These are phyloP conservation scores for Hypericum perforatum DNA, from an alignment of 345 rosid genomes.

Conservation along the genomic window DNA sequence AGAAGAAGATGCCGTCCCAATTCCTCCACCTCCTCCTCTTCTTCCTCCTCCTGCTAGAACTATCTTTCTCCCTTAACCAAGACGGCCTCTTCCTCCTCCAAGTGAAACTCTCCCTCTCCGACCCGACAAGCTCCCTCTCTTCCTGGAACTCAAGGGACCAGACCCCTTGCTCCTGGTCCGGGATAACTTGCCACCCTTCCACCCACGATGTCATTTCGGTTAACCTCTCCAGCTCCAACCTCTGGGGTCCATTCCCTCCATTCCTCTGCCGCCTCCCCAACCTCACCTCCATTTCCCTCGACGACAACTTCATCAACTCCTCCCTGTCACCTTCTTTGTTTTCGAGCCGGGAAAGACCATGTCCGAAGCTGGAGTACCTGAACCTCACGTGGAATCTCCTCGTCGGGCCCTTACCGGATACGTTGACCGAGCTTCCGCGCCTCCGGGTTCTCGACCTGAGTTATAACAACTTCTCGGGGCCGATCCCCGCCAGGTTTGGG, in stretches of 20 bases:
- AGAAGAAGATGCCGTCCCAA: slow-evolving; percentile 29
- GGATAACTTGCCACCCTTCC: slow-evolving; percentile 44
- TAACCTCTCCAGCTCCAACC: slow-evolving; percentile 37
- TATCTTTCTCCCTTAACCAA: slow-evolving; percentile 37
- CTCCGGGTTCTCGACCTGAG: slow-evolving; percentile 32
- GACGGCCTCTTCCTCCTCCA: slow-evolving; percentile 69
- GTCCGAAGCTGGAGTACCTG: slow-evolving; percentile 38
- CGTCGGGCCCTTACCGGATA: slow-evolving; percentile 46
- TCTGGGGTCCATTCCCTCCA: slow-evolving; percentile 69
- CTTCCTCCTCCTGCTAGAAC: neutral
- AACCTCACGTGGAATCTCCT: slow-evolving; percentile 35
- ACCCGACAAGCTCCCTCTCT: slow-evolving; percentile 42
- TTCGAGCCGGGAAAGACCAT: slow-evolving; percentile 12
- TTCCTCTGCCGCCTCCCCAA: slow-evolving; percentile 66
- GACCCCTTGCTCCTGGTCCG: slow-evolving; percentile 66
- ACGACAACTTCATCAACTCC: slow-evolving; percentile 37
- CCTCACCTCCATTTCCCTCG: slow-evolving; percentile 53
- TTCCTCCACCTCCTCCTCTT: slow-evolving; percentile 17
- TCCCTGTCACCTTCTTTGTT: slow-evolving; percentile 27
- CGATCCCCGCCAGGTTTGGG: slow-evolving; percentile 36
- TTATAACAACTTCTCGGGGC: slow-evolving; percentile 55
- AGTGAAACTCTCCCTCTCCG: slow-evolving; percentile 48
- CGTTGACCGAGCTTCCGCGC: slow-evolving; percentile 40
- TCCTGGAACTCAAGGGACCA: slow-evolving; percentile 60
- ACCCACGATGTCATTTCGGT: slow-evolving; percentile 40